Evolutionary conservation across 106 monocot species (phyloP), one percentile per base, ranked within the genome.

Genomic region (Narthecium ossifragum): DNA sequence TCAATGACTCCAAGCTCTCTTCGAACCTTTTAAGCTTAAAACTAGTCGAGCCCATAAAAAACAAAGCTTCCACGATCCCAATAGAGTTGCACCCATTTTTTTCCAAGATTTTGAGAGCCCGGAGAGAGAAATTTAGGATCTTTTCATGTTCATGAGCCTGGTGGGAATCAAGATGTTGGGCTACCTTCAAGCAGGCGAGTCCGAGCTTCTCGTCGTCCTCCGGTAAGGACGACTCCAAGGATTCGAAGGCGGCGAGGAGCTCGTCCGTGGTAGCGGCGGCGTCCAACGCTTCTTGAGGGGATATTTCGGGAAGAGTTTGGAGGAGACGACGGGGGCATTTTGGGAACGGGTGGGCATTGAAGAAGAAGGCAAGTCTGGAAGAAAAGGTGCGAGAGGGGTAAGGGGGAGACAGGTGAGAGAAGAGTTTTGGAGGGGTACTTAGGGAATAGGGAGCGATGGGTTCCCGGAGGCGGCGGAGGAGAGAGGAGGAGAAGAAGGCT

Each of bases 131-230:
- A 5, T 1, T 23, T 20, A 96, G 64, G 46, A 71, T 76, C 48
- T 65, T 67, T n/a, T 73, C 75, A 15, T 47, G 67, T 21, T 86
- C 78, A 0, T 73, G 73, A 31, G 54, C 58, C 38, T 61, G 77
- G 10, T 63, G 61, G 28, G 82, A 51, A 8, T 88, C 82, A 32
- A 93, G 69, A 38, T 85, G 85, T 66, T 86, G 85, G 11, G 80
- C 90, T 7, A 90, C 80, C 69, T 90, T 90, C 32, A 96, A 34
- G 69, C 86, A 96, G 26, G 94, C 94, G 27, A 96, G 61, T 39
- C 78, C 94, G 20, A 90, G 86, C 34, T 25, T 46, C 56, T 65
- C 51, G 70, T 90, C 77, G 26, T 28, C 61, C 6, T 66, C 55
- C 34, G 41, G 37, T 9, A 84, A 25, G 23, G 73, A 34, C 18